Evolutionary conservation across 805 yeast species (phyloP), one percentile per base, ranked within the genome.

Genomic region (Suhomyces tanzawaensis): DNA sequence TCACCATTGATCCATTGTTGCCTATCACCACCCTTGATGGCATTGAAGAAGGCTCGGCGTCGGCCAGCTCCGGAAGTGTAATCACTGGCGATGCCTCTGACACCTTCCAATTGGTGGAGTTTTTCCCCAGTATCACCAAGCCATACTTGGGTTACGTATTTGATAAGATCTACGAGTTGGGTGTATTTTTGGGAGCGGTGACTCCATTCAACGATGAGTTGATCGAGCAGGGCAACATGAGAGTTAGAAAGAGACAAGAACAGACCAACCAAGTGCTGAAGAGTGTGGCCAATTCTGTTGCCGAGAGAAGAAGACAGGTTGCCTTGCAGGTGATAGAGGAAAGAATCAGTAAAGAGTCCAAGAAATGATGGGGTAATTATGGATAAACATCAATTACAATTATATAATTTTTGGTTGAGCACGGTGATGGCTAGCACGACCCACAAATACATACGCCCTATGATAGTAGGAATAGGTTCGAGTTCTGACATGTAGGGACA

Each of bases 1-100:
- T 76, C 32, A 61, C 67, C n/a, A 57, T 66, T 16, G 83, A 77
- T 39, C 81, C 78, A 30, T 57, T 70, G n/a, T 62, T 81, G 42
- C 81, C 85, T 11, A 50, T 66, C 19, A 58, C 70, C 7, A 40
- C 71, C 48, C 58, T 57, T 4, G 48, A 55, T 39, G 43, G 48
- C 46, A 15, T 16, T 7, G 19, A 16, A 5, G 34, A 19, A 14
- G 15, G 15, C 13, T 26, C 18, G 12, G 25, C 29, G 12, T 8
- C 28, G n/a, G 7, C 22, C 16, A 13, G 19, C 13, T 45, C 55
- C 21, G 48, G 54, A 24, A 36, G 55, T 15, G 55, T 70, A 17
- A 62, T 81, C 8, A 60, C 74, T 19, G 96, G 97, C 26, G 96
- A 89, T 58, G 95, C 96, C 0, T 81, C 93, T 0, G 96, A 90